Percentiles rank a stretch among this genome's conserved stretches.
These are phyloP conservation scores for Penicillium decumbens DNA, from an alignment of 2,329 filamentous ascomycete species.

Conservation along the genomic window DNA sequence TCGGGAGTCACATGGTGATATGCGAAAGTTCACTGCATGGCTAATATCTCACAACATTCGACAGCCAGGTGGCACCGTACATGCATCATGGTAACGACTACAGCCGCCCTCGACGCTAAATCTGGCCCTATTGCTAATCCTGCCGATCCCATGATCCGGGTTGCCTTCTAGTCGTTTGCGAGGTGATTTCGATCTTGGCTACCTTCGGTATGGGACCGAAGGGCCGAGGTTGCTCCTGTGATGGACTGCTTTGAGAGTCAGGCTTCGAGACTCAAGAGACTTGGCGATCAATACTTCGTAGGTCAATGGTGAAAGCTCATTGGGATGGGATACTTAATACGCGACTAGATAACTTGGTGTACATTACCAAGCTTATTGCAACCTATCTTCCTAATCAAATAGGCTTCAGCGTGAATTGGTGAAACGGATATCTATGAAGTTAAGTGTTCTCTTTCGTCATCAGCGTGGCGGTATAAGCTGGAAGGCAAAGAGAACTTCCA, in stretches of 20 bases:
- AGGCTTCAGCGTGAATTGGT: not conserved
- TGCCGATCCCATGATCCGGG: constrained; percentile 10
- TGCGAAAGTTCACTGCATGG: not conserved
- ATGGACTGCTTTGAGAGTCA: not conserved
- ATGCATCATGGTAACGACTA: not conserved
- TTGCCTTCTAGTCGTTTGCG: not conserved
- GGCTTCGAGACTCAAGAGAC: not conserved
- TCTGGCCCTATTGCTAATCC: constrained; percentile 11
- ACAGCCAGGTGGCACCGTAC: not conserved
- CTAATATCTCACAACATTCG: not conserved
- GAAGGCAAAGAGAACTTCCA: not conserved
- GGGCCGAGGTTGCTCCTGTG: constrained; percentile 9
- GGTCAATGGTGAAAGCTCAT: not conserved
- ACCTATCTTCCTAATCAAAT: too few relatives aligned
- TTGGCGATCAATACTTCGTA: not conserved
- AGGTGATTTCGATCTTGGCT: constrained; percentile 3
- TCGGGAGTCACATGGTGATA: not conserved
- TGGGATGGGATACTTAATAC: not conserved
- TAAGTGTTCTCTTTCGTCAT: constrained; percentile 9
- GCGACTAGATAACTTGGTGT: too few relatives aligned
- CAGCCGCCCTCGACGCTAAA: not conserved
- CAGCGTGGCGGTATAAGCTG: constrained; percentile 4
- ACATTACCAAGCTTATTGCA: too few relatives aligned
- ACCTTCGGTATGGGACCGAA: constrained; percentile 1
- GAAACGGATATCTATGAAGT: constrained; percentile 1